Conservation (phyloP, 2,329 filamentous ascomycete genomes). For the Colletotrichum sidae region DNA sequence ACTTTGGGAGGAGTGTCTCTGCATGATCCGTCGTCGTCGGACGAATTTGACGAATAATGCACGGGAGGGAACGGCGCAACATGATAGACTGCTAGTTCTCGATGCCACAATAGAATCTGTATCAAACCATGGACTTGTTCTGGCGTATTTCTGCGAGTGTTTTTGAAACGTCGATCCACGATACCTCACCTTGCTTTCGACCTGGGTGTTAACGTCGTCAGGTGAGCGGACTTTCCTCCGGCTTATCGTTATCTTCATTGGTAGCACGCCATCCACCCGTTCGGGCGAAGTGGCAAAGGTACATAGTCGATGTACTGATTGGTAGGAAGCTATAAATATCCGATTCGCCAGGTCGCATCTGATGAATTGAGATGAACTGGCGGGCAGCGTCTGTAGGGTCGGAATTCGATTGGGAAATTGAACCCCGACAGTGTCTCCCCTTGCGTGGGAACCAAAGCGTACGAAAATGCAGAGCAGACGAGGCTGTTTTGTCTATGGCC, state of each 20-base stretch:
- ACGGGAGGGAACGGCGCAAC: conserved; percentile 32
- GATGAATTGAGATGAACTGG: conserved; percentile 20
- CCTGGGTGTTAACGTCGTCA: no score
- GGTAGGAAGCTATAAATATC: not conserved
- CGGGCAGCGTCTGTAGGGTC: not conserved
- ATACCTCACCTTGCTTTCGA: not conserved
- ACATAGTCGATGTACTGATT: not conserved
- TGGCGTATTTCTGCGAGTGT: not conserved
- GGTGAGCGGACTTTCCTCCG: no score
- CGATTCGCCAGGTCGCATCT: conserved; percentile 1
- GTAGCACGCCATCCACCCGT: not conserved
- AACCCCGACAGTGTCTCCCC: no score
- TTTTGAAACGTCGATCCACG: not conserved
- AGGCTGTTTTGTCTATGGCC: no score
- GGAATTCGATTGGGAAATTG: not conserved
- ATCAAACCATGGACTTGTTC: conserved; percentile 3
- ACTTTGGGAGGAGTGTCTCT: conserved; percentile 38
- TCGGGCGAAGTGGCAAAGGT: not conserved
- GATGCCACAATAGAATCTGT: conserved; percentile 37
- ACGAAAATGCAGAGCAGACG: no score
- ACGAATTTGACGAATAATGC: conserved; percentile 38
- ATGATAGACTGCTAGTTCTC: conserved; percentile 33
- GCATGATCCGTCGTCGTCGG: conserved; percentile 29
- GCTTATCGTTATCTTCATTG: not conserved
- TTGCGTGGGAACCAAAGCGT: no score